Percentiles rank a stretch among this genome's conserved stretches.
These are phyloP conservation scores for Eucalyptus guilfoylei DNA, from an alignment of 345 rosid genomes.

Conservation along the genomic window DNA sequence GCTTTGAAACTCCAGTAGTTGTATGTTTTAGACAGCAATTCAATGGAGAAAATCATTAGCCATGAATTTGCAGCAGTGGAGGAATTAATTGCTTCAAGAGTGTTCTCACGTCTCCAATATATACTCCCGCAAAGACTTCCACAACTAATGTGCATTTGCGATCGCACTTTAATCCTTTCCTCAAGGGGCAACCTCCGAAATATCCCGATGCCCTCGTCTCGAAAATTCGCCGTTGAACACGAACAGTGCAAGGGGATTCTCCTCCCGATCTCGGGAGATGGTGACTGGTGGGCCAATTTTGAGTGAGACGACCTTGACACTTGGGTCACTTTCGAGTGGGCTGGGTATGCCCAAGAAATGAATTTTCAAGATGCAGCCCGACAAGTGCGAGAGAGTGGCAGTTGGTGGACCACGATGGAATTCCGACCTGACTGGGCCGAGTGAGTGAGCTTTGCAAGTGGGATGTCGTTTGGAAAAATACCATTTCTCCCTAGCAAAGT, in stretches of 20 bases:
- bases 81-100: background rate
- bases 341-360: fast-evolving
- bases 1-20: background rate
- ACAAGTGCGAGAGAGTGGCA: background rate
- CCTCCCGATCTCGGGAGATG: background rate
- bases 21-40: fast-evolving
- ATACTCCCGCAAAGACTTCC: background rate
- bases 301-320: background rate
- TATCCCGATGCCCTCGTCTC: fast-evolving
- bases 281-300: background rate
- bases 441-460: background rate
- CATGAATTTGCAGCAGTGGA: background rate
- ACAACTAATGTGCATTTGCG: background rate
- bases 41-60: fast-evolving
- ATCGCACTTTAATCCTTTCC: background rate
- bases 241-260: background rate
- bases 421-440: background rate
- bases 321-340: background rate
- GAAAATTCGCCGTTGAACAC: fast-evolving
- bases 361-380: fast-evolving
- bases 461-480: fast-evolving
- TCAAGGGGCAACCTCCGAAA: fast-evolving
- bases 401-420: fast-evolving
- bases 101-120: fast-evolving
- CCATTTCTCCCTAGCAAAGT: background rate